Conservation (phyloP, 2,329 filamentous ascomycete species). For the Sporothrix schenckii region DNA sequence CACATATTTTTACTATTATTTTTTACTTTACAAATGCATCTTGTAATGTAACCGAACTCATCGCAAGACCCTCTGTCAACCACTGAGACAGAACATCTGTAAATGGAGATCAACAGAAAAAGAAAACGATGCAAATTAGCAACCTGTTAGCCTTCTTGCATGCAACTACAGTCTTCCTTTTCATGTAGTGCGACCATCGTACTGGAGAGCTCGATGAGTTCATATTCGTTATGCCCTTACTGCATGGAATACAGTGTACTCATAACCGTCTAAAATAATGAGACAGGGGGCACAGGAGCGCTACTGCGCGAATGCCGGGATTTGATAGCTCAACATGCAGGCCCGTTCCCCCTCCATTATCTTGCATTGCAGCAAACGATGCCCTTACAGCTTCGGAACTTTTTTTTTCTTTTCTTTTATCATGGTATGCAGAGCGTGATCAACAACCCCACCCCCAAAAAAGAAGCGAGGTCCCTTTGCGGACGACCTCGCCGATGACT, state of each 20-base stretch:
- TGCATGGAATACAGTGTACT: constrained; percentile 1
- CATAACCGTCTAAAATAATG: not conserved
- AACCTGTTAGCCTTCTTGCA: constrained; percentile 1
- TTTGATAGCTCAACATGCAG: not conserved
- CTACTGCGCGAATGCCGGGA: constrained; percentile 14
- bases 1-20: no score
- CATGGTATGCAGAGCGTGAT: constrained; percentile 4
- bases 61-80: not conserved
- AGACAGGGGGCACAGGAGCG: not conserved
- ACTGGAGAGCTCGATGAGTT: constrained; percentile 3
- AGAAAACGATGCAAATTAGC: no score
- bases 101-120: not conserved
- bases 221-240: not conserved
- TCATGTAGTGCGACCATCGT: constrained; percentile 11
- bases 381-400: constrained; percentile 24
- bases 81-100: not conserved
- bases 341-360: constrained; percentile 28
- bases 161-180: not conserved
- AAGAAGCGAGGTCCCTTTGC: constrained; percentile 5
- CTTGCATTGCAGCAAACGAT: constrained; percentile 33
- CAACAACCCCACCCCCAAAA: not conserved
- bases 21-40: no score
- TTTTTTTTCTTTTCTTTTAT: not conserved
- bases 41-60: not conserved
- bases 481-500: not conserved